Evolutionary conservation across 148 eudicot genomes (phyloP), one percentile per base, ranked within the genome.

Genomic region (Heliosperma pusillum): DNA sequence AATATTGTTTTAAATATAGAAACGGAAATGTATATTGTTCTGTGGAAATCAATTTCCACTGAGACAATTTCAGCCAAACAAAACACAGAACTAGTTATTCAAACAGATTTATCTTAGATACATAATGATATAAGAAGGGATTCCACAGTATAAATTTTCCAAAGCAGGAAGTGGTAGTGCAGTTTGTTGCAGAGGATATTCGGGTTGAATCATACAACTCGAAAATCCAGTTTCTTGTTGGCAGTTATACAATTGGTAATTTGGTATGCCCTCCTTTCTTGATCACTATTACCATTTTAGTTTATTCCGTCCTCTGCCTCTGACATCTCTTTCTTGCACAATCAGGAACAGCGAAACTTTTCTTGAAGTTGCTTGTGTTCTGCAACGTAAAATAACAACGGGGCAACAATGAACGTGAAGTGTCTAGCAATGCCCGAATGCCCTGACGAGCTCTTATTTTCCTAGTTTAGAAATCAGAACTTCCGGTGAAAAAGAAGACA

Each of bases 131-230:
- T 60, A 36, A 25, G 52, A n/a, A 40, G 52, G 47, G 55, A 66
- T 72, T 72, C 42, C 7, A 90, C 87, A 92, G 98, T 92, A 87
- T 71, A 91, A 92, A n/a, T 84, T 94, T 94, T 72, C 98, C 98
- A 76, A 90, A 87, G 83, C 96, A 94, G 80, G 98, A 94, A 66
- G 89, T 83, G 66, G 91, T 94, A 61, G 79, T 94, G 80, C 98
- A 94, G 78, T 92, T 90, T 76, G 93, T 94, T 56, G 85, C 90
- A 68, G 97, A 94, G 82, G 91, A 93, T 64, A 92, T 92, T 74
- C 96, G 90, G 85, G 98, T 97, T 70, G 98, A 94, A 86, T 83
- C 93, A 58, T 92, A 92, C 80, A 92, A 92, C 85, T 89, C 90
- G 7, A 90, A 81, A 83, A 90, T 93, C 22, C 84, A 92, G 73